phyloP scores from a whole-genome alignment of 2,329 filamentous ascomycete species.

The Colletotrichum paranaense region DNA sequence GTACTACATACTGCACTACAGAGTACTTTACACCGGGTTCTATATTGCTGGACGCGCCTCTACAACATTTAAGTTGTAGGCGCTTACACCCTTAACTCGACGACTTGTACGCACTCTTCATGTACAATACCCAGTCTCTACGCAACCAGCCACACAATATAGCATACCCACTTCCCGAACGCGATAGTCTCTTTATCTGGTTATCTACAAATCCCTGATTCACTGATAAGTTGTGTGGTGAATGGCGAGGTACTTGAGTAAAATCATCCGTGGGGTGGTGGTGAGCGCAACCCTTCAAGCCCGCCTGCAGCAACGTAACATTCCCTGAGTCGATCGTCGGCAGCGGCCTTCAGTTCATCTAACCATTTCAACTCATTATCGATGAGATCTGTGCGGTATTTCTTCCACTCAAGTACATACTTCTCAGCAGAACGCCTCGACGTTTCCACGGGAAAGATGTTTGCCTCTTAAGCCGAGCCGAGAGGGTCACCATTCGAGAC shows the following conservation, averaged over 20 bases:
- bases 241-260: not conserved
- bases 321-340: not conserved
- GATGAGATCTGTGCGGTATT: not conserved
- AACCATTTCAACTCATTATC: not conserved
- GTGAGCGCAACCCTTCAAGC: not conserved
- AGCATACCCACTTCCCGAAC: not conserved
- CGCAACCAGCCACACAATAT: not conserved
- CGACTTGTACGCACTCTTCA: not conserved
- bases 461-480: not conserved
- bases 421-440: not conserved
- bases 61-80: no score
- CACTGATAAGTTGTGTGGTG: not conserved
- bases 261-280: not conserved
- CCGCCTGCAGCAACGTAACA: not conserved
- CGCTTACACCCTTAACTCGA: not conserved
- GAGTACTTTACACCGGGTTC: not conserved
- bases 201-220: not conserved
- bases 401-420: not conserved
- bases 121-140: not conserved
- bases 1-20: not conserved
- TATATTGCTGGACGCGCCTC: not conserved
- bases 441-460: not conserved
- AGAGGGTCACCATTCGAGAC: not conserved
- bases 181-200: not conserved
- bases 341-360: not conserved